Conservation (phyloP, 78 protist genomes). For the Dictyostelium discoideum region DNA sequence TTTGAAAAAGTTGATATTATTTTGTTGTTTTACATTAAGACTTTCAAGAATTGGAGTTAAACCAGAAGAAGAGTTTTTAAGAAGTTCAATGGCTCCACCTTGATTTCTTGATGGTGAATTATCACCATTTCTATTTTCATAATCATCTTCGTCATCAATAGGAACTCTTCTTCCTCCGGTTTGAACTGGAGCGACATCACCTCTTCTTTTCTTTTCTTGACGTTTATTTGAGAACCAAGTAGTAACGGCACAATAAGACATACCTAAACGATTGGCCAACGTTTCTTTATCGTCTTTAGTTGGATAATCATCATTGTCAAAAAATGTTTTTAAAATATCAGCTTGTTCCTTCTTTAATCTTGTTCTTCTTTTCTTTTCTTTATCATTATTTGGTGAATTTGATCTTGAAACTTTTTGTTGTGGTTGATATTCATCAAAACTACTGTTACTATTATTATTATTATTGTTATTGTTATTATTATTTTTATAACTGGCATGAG, state of each 20-base stretch:
- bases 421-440: not conserved
- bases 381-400: not conserved
- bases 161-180: conserved; percentile 42
- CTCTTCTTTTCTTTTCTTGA: conserved; percentile 54
- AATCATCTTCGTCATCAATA: not conserved
- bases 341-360: conserved; percentile 71
- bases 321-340: conserved; percentile 22
- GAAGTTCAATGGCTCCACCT: not conserved
- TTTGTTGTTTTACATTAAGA: conserved; percentile 13
- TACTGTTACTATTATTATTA: not conserved
- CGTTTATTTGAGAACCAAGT: conserved; percentile 79
- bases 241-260: conserved; percentile 62
- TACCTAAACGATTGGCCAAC: conserved; percentile 18
- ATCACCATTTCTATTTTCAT: not conserved
- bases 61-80: not conserved
- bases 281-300: conserved; percentile 69
- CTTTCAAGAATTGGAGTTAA: conserved; percentile 17
- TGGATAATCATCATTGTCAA: conserved; percentile 62
- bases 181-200: not conserved
- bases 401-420: conserved; percentile 13
- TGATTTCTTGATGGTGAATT: not conserved
- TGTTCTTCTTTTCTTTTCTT: conserved; percentile 64
- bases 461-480: not conserved
- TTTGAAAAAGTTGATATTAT: not conserved
- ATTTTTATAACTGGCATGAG: not conserved